A percentile compares a stretch with the other conserved stretches of the same genome.
Evolutionary conservation across 148 eudicot species (phyloP).

Genomic region (Chenopodium album): DNA sequence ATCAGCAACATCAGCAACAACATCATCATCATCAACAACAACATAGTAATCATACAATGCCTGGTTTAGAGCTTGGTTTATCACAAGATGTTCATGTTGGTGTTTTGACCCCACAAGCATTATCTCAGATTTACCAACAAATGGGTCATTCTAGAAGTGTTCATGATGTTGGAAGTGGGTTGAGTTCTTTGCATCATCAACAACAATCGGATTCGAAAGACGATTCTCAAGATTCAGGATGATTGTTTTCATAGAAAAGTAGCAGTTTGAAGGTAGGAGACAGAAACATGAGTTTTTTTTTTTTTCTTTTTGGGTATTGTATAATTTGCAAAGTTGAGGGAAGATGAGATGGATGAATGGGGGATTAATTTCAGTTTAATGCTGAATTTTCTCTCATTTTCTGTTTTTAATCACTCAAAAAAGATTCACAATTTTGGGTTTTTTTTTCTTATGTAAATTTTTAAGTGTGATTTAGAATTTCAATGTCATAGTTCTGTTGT

Average conservation of each 20-base stretch:
- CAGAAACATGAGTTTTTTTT: constrained; percentile 9
- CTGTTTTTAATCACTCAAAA: not conserved
- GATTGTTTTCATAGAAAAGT: constrained; percentile 18
- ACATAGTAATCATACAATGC: constrained; percentile 25
- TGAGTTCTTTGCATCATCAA: constrained; percentile 39
- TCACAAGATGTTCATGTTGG: constrained; percentile 69
- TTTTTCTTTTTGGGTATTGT: constrained; percentile 15
- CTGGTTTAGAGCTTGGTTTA: constrained; percentile 73
- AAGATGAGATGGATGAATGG: constrained; percentile 10
- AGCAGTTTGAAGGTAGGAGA: not conserved
- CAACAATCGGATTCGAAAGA: constrained; percentile 43
- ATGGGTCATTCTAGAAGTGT: constrained; percentile 40
- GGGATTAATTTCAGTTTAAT: constrained; percentile 19
- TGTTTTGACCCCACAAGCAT: constrained; percentile 48
- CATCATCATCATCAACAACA: not conserved
- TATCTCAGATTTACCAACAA: constrained; percentile 68
- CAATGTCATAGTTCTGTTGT: constrained; percentile 25
- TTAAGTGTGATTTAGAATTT: constrained; percentile 22
- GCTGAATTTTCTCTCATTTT: not conserved
- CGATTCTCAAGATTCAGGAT: constrained; percentile 64
- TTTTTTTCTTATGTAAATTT: not conserved
- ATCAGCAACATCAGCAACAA: not conserved
- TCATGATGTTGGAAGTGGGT: constrained; percentile 19
- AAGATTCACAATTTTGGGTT: constrained; percentile 15
- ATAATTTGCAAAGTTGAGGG: constrained; percentile 11